A percentile compares a stretch with the other conserved stretches of the same genome.
phyloP scores from a whole-genome alignment of 169 alveolate genomes.

The Cryptosporidium viatorum region DNA sequence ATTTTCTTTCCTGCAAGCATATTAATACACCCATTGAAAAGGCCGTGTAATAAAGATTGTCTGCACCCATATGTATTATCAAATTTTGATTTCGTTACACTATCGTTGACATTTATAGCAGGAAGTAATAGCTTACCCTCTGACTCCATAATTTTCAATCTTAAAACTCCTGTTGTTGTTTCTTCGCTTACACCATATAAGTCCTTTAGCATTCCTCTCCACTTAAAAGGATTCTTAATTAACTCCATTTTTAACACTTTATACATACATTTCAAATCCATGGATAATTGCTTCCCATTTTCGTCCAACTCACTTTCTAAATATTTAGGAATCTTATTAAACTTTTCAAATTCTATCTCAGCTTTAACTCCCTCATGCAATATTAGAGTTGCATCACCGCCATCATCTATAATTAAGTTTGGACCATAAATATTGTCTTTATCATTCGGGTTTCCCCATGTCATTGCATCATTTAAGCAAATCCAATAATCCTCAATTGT shows the following conservation, averaged over 20 bases:
- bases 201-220: conserved; percentile 90
- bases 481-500: conserved; percentile 97
- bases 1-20: conserved; percentile 97
- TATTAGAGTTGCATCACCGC: conserved; percentile 96
- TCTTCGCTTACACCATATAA: conserved; percentile 97
- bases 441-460: conserved; percentile 91
- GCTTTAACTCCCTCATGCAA: conserved; percentile 91
- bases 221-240: conserved; percentile 88
- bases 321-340: conserved; percentile 74
- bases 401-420: conserved; percentile 97
- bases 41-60: conserved; percentile 97
- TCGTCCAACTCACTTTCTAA: conserved; percentile 77
- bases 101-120: conserved; percentile 96
- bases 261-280: conserved; percentile 81
- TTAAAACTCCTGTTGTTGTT: conserved; percentile 98
- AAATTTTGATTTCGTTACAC: conserved; percentile 97
- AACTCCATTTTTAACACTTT: conserved; percentile 88
- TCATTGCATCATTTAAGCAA: conserved; percentile 93
- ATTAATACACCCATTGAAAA: conserved; percentile 97
- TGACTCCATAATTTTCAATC: conserved; percentile 90
- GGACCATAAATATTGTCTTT: conserved; percentile 87
- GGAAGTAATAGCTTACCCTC: conserved; percentile 92
- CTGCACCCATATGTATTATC: conserved; percentile 99
- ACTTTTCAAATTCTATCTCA: conserved; percentile 82
- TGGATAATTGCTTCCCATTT: conserved; percentile 78